Evolutionary conservation across 1,139 yeast genomes (phyloP), one percentile per base, ranked within the genome.

Genomic region (Wickerhamiella infanticola): DNA sequence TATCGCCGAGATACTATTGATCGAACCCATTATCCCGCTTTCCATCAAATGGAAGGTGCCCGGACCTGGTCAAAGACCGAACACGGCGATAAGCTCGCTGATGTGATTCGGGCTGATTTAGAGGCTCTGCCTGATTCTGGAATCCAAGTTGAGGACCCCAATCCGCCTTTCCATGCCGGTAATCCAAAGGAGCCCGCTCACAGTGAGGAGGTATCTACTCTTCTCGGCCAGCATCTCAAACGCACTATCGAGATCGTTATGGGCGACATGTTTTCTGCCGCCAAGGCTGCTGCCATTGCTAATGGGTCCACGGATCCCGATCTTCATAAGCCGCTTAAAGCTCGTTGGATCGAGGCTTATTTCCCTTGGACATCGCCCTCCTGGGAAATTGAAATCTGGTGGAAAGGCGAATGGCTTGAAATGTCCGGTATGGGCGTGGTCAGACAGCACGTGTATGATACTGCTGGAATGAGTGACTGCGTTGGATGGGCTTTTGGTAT

Each of bases 341-440:
- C 88, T 13, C 73, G 97, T 53, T 90, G 99, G 99, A 83, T 86
- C 33, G 94, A 84, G 59, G 95, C 94, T 0, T 85, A 80, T 58
- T 90, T 90, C 67, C 99, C 99, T 3, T 90, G 97, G 96, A 90
- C 99, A 2, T 78, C 94, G 1, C 99, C 99, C 5, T 84, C 95
- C 35, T 90, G 95, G 90, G 97, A 90, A 59, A 85, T 93, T 54
- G 99, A 90, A 63, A 95, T 90, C 4, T 88, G 94, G 93, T 93
- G 97, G 97, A 84, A 88, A 61, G 95, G 94, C 39, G 95, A 88
- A 55, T 93, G 98, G 98, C 70, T 90, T 39, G 99, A 90, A 65
- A 79, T 95, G 62, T 85, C 95, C 59, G 99, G 99, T 1, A 84
- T 95, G 63, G 99, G 99, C 26, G 72, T 90, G 42, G 95, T 86